Evolutionary conservation across 2,329 filamentous ascomycete genomes (phyloP), one percentile per base, ranked within the genome.

Genomic region (Allantophomopsis cytisporea): DNA sequence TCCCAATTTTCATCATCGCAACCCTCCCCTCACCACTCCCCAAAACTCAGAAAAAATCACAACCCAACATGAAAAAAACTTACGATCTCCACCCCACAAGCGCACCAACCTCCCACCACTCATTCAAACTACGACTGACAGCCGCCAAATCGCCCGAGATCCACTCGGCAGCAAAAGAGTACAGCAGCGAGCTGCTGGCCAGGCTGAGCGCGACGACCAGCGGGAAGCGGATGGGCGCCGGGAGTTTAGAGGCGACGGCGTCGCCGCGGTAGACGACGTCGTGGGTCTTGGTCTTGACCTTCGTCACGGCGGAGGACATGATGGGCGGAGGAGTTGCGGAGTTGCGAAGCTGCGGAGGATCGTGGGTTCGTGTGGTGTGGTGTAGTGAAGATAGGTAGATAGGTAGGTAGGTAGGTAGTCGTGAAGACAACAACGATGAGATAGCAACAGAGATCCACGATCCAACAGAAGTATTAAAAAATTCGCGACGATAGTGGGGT

Each of bases 81-180:
- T 52, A 76, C 71, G 69, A 53, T 56, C 65, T 67, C 72, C 71
- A 77, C 11, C 59, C 62, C 1, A 64, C 59, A 46, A 76, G 50
- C 23, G 60, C 63, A 5, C 59, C 65, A 20, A 85, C 68, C 54
- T 84, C 76, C 53, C 62, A 60, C 66, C 73, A 75, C 39, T 70
- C 69, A 38, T 80, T 73, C 43, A 76, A 59, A 41, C 68, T 69
- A 51, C 77, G 74, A 55, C 76, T 81, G 42, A 89, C 69, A 18
- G 64, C 62, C 1, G 76, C 76, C 32, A 94, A 63, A 56, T 88
- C 79, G 6, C 71, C 73, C 12, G 69, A 65, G 5, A 74, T 76
- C 45, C 75, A 67, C 31, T 71, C 66, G 36, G 73, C 68, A 6
- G 73, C 64, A 39, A 80, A 54, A 36, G 75, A 73, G 57, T 83